A percentile compares a stretch with the other conserved stretches of the same genome.
Evolutionary conservation across 257 asterid species (phyloP).

Genomic region (Marsdenia floribunda): DNA sequence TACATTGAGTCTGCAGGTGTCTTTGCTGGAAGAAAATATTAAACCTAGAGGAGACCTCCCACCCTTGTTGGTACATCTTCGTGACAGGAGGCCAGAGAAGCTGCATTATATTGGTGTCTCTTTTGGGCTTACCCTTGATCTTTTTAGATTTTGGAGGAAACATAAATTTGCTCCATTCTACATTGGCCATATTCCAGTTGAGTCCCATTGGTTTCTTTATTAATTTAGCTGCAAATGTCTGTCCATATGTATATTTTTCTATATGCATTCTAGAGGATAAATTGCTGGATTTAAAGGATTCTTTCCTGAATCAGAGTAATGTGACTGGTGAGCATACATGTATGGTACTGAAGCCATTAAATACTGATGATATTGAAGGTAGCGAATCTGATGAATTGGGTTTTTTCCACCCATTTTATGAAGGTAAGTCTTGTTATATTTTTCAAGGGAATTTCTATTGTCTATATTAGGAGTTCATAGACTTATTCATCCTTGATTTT

Average conservation of each 20-base stretch:
- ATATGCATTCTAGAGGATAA: slow-evolving; percentile 8
- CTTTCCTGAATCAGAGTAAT: slow-evolving; percentile 42
- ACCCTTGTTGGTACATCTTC: slow-evolving; percentile 80
- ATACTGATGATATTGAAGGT: slow-evolving; percentile 68
- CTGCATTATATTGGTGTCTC: slow-evolving; percentile 93
- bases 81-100: slow-evolving; percentile 79
- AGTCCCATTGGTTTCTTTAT: slow-evolving; percentile 18
- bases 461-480: not conserved
- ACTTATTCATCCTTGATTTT: slow-evolving; percentile 4
- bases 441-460: not conserved
- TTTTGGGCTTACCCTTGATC: slow-evolving; percentile 86
- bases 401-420: slow-evolving; percentile 62
- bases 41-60: slow-evolving; percentile 75
- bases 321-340: slow-evolving; percentile 91
- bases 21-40: slow-evolving; percentile 77
- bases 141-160: slow-evolving; percentile 90
- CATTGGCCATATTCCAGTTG: slow-evolving; percentile 66
- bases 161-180: slow-evolving; percentile 90
- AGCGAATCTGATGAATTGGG: slow-evolving; percentile 56
- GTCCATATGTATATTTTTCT: slow-evolving; percentile 6
- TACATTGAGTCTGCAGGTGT: slow-evolving; percentile 42
- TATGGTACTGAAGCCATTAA: slow-evolving; percentile 80
- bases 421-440: slow-evolving; percentile 35
- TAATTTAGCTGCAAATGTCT: slow-evolving; percentile 3
- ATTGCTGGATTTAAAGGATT: slow-evolving; percentile 17